Conservation (phyloP, 805 yeast genomes). For the Ogataea dorogensis region DNA sequence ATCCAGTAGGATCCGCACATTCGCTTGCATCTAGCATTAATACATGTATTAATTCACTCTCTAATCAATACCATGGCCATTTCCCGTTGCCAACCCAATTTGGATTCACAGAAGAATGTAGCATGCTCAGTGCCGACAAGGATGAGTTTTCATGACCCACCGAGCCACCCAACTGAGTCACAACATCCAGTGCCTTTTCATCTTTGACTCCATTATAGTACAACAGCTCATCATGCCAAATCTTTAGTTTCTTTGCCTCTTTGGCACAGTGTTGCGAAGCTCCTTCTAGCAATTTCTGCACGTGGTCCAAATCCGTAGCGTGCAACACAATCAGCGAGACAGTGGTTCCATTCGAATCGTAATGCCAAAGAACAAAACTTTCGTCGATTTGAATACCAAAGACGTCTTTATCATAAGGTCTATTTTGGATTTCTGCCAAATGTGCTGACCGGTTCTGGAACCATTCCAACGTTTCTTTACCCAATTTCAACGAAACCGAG, state of each 20-base stretch:
- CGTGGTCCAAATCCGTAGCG: constrained; percentile 13
- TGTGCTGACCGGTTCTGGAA: constrained; percentile 38
- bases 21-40: constrained; percentile 4
- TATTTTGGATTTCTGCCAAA: constrained; percentile 6
- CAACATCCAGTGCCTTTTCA: constrained; percentile 12
- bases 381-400: constrained; percentile 16
- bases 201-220: constrained; percentile 11
- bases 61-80: constrained; percentile 28
- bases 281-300: constrained; percentile 15
- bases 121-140: constrained; percentile 21
- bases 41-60: constrained; percentile 1
- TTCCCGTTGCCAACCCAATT: constrained; percentile 29
- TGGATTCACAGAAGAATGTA: constrained; percentile 13
- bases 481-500: constrained; percentile 26
- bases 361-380: constrained; percentile 43
- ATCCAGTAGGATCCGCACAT: constrained; percentile 11
- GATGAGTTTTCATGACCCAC: constrained; percentile 20
- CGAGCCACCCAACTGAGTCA: constrained; percentile 17
- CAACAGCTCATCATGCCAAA: constrained; percentile 29
- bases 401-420: constrained; percentile 2
- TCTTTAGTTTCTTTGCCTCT: constrained; percentile 16
- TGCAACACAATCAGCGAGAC: constrained; percentile 22
- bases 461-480: constrained; percentile 38
- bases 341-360: constrained; percentile 27
- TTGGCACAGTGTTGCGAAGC: constrained; percentile 12